Base-by-base conservation (phyloP, 768 basidiomycete genomes). In the Tephrocybe sp. region DNA sequence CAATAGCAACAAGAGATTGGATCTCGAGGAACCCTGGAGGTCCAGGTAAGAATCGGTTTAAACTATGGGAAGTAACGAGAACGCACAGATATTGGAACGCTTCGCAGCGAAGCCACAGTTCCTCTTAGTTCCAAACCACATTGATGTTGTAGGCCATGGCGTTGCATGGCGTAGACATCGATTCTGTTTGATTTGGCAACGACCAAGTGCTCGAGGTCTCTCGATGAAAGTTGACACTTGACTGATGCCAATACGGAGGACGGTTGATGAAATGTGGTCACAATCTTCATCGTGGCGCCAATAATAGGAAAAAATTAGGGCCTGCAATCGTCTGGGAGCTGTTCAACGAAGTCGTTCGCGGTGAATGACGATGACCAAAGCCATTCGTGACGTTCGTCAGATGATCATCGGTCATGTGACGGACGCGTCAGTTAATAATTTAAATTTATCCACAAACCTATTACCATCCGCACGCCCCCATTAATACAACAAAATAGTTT, bases 231-330 rank as follows among this genome's bases (percentile, higher is more conserved):
- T 4, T 67, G 69, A 64, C 84, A 89, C 72, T 82, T 89, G 21
- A 85, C 61, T 23, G 88, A 91, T 54, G 73, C 73, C 8, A 82
- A 55, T 42, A 91, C 84, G 1, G 90, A 85, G 1, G 90, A 86
- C 2, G 88, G 77, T 3, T 75, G 76, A 62, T 91, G 87, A 63
- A 90, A 89, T 6, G 90, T 91, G 9, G 83, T 78, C 25, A 91
- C 75, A 52, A 90, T 61, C 64, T 77, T 80, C 76, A 78, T 79
- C 33, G 53, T 43, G 45, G 46, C 37, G 6, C 38, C 24, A 19
- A 8, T 19, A 12, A 2, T 19, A 3, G 21, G 16, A 12, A 3
- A 19, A 21, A 3, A 8, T n/a, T n/a, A 19, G 33, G 5, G 33
- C 7, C 15, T 29, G 27, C 11, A 29, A 11, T 11, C 5, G 11